phyloP scores from a whole-genome alignment of 2,329 filamentous ascomycete genomes.

The Rhinocladiella mackenziei region DNA sequence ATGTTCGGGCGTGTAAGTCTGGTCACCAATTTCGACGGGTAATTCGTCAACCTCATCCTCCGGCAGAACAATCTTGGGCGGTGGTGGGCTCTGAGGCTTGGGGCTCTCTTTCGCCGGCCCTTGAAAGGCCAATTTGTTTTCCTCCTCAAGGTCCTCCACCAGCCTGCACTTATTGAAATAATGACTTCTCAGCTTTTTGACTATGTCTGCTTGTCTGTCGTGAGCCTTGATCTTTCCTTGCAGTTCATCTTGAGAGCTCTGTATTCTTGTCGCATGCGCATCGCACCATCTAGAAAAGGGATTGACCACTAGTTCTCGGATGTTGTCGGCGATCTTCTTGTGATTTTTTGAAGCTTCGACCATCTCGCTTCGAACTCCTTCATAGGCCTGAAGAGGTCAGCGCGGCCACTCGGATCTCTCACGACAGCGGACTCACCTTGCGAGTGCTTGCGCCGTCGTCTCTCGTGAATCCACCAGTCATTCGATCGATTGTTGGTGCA shows the following conservation, averaged over 20 bases:
- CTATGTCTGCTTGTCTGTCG: slow-evolving; percentile 81
- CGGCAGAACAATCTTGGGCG: slow-evolving; percentile 77
- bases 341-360: slow-evolving; percentile 83
- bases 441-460: slow-evolving; percentile 95
- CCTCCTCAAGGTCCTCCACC: slow-evolving; percentile 94
- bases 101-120: slow-evolving; percentile 69
- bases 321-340: slow-evolving; percentile 92
- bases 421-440: slow-evolving; percentile 60
- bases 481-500: slow-evolving; percentile 72
- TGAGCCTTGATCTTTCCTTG: slow-evolving; percentile 87
- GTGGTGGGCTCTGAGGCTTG: slow-evolving; percentile 49
- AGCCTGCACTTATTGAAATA: slow-evolving; percentile 99
- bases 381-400: slow-evolving; percentile 66
- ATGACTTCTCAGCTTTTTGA: slow-evolving; percentile 88
- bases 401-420: not conserved
- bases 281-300: slow-evolving; percentile 97
- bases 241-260: slow-evolving; percentile 91
- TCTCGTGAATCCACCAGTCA: slow-evolving; percentile 75
- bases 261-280: slow-evolving; percentile 82
- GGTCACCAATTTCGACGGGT: slow-evolving; percentile 83
- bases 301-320: slow-evolving; percentile 89
- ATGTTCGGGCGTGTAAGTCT: slow-evolving; percentile 77
- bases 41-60: slow-evolving; percentile 67
- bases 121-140: slow-evolving; percentile 97
- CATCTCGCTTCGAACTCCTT: slow-evolving; percentile 90